A percentile compares a stretch with the other conserved stretches of the same genome.
phyloP scores from a whole-genome alignment of 305 asterid species.

The Solanum hybrid region DNA sequence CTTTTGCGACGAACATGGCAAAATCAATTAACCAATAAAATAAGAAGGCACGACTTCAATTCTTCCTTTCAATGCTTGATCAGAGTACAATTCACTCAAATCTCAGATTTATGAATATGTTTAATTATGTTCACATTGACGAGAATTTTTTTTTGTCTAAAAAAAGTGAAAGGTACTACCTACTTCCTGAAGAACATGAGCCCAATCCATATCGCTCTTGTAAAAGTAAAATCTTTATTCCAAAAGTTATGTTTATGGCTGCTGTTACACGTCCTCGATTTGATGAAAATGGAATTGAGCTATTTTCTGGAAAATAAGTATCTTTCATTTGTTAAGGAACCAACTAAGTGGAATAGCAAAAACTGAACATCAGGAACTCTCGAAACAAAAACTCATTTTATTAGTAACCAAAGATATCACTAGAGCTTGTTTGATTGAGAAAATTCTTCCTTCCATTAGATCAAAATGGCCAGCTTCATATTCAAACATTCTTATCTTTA shows the following conservation, averaged over 20 bases:
- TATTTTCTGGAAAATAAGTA: neutral
- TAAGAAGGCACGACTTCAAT: neutral
- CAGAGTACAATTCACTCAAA: neutral
- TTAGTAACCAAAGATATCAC: neutral
- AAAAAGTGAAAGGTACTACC: neutral
- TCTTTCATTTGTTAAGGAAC: neutral
- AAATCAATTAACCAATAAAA: neutral
- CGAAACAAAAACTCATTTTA: neutral
- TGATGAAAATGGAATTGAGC: neutral
- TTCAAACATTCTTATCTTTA: neutral
- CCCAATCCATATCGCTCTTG: neutral
- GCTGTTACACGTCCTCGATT: neutral
- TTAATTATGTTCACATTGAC: neutral
- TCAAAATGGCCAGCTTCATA: neutral
- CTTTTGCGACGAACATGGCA: neutral
- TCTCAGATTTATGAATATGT: neutral
- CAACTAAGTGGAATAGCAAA: neutral
- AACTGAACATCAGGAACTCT: neutral
- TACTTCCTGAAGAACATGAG: neutral
- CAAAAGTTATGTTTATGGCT: neutral
- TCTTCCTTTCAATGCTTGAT: neutral
- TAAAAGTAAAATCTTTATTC: neutral
- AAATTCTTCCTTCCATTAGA: neutral
- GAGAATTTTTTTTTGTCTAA: too few species aligned
- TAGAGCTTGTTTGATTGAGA: neutral